Base-by-base conservation (phyloP, 441 rosid genomes). In the Euphorbia celastroides region DNA sequence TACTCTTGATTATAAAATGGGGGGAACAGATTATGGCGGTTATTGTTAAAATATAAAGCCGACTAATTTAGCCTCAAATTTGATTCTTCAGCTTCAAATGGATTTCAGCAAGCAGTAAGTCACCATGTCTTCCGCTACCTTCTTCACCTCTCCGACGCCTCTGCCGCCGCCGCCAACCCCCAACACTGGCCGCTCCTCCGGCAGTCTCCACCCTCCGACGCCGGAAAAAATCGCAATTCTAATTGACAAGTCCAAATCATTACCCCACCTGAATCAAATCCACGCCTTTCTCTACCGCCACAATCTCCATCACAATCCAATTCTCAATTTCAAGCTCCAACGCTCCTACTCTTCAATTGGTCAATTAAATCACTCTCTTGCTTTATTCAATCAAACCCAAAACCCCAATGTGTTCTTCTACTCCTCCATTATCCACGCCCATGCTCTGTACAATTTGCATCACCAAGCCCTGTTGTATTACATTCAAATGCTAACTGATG, bases 211-310 rank as follows among this genome's bases (percentile, higher is more conserved):
- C 64, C 38, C 36, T n/a, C 70, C 60, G 26, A 80, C 70, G 30
- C 80, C 82, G 1, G 80, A 74, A 2, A 78, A 68, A 14, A 77
- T 88, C 30, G 86, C 83, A 12, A 4, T 32, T 52, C 61, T 84
- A 17, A 71, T 83, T 12, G 87, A 82, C 57, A 77, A 34, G 68
- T 77, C 84, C 20, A 68, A 72, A 66, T 79, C 81, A 62, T 31
- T 69, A 16, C 28, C 48, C 27, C 77, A 80, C 16, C 63, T 83
- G 31, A 75, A 68, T 64, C 85, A 79, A 81, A 79, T 88, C 80
- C 93, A 90, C 77, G 92, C 86, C 7, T 82, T 77, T 50, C 76
- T 86, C 34, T 81, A 80, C 79, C 93, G 90, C 60, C 89, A 77
- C 57, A 78, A 79, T 60, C 81, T 87, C 73, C 76, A 77, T 73